phyloP scores from a whole-genome alignment of 2,329 filamentous ascomycete species.

The Tolypocladium amazonense region DNA sequence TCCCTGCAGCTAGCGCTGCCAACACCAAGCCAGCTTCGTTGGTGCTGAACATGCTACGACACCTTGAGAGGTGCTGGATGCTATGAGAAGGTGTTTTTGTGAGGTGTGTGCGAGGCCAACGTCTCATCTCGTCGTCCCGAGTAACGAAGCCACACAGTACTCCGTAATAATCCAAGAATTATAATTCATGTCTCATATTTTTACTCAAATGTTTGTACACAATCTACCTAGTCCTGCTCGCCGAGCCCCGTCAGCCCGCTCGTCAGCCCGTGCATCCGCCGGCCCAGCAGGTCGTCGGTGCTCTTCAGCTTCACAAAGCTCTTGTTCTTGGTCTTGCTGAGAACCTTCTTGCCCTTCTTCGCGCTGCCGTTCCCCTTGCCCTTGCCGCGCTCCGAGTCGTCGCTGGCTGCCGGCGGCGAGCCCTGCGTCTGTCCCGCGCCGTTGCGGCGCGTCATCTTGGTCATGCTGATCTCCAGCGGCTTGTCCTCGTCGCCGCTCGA shows the following conservation, averaged over 20 bases:
- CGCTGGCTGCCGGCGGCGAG: conserved; percentile 7
- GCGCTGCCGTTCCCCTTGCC: conserved; percentile 2
- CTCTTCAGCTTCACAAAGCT: conserved; percentile 44
- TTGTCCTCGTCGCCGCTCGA: conserved; percentile 70
- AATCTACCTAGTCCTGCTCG: conserved; percentile 25
- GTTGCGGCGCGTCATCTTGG: conserved; percentile 28
- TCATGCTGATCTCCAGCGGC: conserved; percentile 72
- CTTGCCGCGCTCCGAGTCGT: conserved; percentile 12
- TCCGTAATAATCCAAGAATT: not conserved
- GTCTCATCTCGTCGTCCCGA: too few relatives aligned
- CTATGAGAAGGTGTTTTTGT: too few relatives aligned
- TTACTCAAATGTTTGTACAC: not conserved
- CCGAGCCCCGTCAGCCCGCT: conserved; percentile 39
- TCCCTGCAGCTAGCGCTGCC: too few relatives aligned
- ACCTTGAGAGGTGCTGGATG: too few relatives aligned
- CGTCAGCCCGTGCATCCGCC: conserved; percentile 48
- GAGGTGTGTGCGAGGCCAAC: too few relatives aligned
- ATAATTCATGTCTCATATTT: not conserved
- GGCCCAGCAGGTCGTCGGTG: conserved; percentile 44
- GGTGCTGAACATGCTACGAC: too few relatives aligned
- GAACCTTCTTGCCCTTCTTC: conserved; percentile 16
- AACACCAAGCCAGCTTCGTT: too few relatives aligned
- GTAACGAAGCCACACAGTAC: not conserved
- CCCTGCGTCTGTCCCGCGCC: conserved; percentile 8
- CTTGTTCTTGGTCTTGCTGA: conserved; percentile 33